Evolutionary conservation across 495 filamentous ascomycete genomes (phyloP).

Genomic region (Usnea hakonensis): DNA sequence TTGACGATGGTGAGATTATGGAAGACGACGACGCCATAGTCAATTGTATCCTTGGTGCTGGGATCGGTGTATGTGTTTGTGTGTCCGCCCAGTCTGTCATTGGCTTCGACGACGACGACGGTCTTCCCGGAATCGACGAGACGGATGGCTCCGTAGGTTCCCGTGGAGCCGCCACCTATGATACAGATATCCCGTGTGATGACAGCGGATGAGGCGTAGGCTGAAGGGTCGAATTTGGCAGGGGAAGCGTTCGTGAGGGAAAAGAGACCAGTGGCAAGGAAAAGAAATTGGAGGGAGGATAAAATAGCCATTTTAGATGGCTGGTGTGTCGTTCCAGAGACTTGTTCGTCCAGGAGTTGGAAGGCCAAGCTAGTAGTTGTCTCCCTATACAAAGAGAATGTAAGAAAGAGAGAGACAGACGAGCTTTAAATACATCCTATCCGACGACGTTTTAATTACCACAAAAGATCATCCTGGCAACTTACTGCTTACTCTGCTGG

Average conservation of each 20-base stretch:
- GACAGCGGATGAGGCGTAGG: background rate
- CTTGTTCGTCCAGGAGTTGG: no score
- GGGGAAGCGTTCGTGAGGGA: background rate
- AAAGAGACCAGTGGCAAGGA: background rate
- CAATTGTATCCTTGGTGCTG: slow-evolving; percentile 32
- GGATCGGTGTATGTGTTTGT: slow-evolving; percentile 40
- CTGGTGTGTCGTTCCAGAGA: background rate
- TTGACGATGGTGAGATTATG: slow-evolving; percentile 31
- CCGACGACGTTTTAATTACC: no score
- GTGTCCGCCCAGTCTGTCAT: slow-evolving; percentile 40
- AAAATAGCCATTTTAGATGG: background rate
- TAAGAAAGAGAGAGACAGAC: no score
- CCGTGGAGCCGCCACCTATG: slow-evolving; percentile 43
- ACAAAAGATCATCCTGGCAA: no score
- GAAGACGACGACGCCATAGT: slow-evolving; percentile 40
- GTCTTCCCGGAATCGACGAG: slow-evolving; percentile 34
- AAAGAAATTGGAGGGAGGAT: background rate
- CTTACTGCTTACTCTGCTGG: no score
- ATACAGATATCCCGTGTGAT: slow-evolving; percentile 37
- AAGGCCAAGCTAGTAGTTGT: no score
- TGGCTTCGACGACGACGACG: slow-evolving; percentile 40
- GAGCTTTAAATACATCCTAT: no score
- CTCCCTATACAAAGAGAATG: no score
- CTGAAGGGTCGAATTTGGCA: background rate
- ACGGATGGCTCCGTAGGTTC: slow-evolving; percentile 40